These are phyloP conservation scores for Pezicula rhizophila DNA, from an alignment of 2,329 filamentous ascomycete genomes.

Conservation along the genomic window DNA sequence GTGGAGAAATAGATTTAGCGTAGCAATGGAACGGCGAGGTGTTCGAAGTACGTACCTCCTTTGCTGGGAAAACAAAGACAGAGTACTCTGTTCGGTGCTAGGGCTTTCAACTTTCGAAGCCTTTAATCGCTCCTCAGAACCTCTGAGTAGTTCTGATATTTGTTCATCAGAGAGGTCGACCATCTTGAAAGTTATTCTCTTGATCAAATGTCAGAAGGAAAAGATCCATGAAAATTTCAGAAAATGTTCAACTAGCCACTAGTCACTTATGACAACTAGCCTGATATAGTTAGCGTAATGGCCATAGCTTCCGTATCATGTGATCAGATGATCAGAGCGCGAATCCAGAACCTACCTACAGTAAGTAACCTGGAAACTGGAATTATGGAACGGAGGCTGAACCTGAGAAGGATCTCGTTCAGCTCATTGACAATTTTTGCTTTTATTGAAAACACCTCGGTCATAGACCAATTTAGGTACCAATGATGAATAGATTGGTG, in stretches of 20 bases:
- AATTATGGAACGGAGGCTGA: too few relatives aligned
- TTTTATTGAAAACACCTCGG: too few relatives aligned
- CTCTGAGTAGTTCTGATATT: slow-evolving; percentile 54
- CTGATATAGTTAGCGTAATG: background rate
- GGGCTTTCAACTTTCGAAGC: slow-evolving; percentile 4
- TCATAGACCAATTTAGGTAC: too few relatives aligned
- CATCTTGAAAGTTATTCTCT: too few relatives aligned
- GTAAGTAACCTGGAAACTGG: too few relatives aligned
- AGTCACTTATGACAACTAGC: background rate
- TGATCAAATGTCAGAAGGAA: background rate
- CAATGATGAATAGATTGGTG: too few relatives aligned
- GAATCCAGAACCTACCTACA: background rate
- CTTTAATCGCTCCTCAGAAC: slow-evolving; percentile 53
- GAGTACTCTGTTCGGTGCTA: slow-evolving; percentile 20
- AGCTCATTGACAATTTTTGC: too few relatives aligned
- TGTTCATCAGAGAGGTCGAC: slow-evolving; percentile 53
- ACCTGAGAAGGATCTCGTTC: too few relatives aligned
- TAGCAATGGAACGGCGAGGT: background rate
- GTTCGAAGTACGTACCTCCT: slow-evolving; percentile 10
- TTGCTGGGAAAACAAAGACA: slow-evolving; percentile 9
- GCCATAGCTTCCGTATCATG: background rate
- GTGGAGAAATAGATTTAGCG: slow-evolving; percentile 5
- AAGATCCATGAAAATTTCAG: background rate
- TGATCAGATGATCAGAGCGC: background rate
- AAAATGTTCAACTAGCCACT: background rate